These are phyloP conservation scores for Yamadazyma paraphyllophila DNA, from an alignment of 805 yeast species.

Conservation along the genomic window DNA sequence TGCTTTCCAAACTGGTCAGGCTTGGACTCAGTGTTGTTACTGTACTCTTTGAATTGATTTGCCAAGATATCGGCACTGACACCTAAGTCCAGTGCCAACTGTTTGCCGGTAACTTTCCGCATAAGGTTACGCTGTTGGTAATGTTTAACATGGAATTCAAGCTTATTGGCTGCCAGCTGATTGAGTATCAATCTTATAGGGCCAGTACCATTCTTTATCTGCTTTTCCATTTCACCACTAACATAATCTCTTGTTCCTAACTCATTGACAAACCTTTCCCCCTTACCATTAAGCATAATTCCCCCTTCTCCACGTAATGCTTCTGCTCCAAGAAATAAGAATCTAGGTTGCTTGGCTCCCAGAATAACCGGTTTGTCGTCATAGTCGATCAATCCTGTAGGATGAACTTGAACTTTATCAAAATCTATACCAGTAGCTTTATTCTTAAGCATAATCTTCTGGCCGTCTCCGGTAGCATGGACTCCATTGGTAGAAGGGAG, in stretches of 20 bases:
- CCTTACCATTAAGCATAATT: slow-evolving; percentile 48
- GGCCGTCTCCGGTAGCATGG: slow-evolving; percentile 65
- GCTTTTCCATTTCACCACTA: slow-evolving; percentile 54
- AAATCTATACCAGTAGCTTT: slow-evolving; percentile 58
- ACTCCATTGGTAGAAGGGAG: slow-evolving; percentile 61
- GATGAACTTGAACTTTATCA: slow-evolving; percentile 68
- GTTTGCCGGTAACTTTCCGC: slow-evolving; percentile 44
- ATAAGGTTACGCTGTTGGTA: slow-evolving; percentile 55
- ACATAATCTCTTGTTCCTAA: slow-evolving; percentile 61
- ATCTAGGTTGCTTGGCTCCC: slow-evolving; percentile 43
- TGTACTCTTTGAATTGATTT: slow-evolving; percentile 39
- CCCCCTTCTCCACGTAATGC: slow-evolving; percentile 69
- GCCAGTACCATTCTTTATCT: slow-evolving; percentile 34
- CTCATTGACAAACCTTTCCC: slow-evolving; percentile 60
- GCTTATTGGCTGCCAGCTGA: slow-evolving; percentile 41
- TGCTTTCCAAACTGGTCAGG: slow-evolving; percentile 46
- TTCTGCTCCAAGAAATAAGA: slow-evolving; percentile 62
- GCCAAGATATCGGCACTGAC: slow-evolving; percentile 25
- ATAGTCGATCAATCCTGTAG: slow-evolving; percentile 59
- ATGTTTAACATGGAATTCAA: slow-evolving; percentile 54
- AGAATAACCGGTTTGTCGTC: slow-evolving; percentile 43
- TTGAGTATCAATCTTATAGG: slow-evolving; percentile 53
- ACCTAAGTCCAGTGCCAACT: slow-evolving; percentile 41
- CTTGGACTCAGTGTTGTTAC: slow-evolving; percentile 42
- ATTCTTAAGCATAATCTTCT: slow-evolving; percentile 49